Evolutionary conservation across 306 rosid species (phyloP), one percentile per base, ranked within the genome.

Genomic region (Vachellia pachyceras): DNA sequence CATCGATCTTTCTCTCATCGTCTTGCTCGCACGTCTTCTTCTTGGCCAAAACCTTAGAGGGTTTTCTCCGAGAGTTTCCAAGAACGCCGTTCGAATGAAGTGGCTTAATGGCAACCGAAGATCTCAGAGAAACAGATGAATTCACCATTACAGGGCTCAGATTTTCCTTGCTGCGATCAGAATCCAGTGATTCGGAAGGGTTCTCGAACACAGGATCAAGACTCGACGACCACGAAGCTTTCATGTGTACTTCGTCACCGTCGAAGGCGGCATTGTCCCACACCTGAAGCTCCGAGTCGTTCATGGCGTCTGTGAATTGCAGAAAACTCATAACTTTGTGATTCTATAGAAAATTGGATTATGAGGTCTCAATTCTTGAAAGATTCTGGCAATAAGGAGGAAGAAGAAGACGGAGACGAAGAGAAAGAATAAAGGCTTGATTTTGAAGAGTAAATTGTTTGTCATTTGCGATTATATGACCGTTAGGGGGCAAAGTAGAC

Each of bases 211-310:
- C 60, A 10, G 85, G 66, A 23, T 79, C 73, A 7, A 78, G 54
- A 54, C 29, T 75, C 10, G 88, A 73, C 94, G 89, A 73, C 94
- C 91, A 88, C 66, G 90, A 86, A 72, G 76, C 36, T 55, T 87
- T 81, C 1, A 63, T 46, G 61, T 76, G 15, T 69, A 35, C 69
- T 35, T 84, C 90, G 10, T 85, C 89, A 35, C 70, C 77, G 84
- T 89, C 95, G 65, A 87, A 89, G 11, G 92, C 88, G 69, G 92
- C 92, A 73, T 91, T 91, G 80, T 87, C 82, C 95, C 95, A 91
- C 8, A 91, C 82, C 77, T 91, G 92, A 79, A 91, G 77, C 54
- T 89, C 91, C 25, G 84, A 84, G 15, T 77, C 84, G 68, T 79
- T 82, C 61, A 87, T 82, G 78, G 86, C 84, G 54, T 89, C 91